Conservation (phyloP, 106 monocot species). For the Ottelia alismoides region DNA sequence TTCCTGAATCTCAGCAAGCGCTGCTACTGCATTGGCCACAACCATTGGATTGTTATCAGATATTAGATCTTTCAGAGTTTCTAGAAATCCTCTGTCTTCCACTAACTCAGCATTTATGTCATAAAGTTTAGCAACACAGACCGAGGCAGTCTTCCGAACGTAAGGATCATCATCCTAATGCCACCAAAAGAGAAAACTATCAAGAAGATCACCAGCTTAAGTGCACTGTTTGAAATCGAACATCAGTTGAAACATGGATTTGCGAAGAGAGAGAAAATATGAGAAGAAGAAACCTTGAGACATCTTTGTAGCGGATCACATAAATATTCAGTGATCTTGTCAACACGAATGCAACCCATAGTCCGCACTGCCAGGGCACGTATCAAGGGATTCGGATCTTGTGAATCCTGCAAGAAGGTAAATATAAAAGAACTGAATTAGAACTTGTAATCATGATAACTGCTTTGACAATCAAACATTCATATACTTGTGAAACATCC, state of each 20-base stretch:
- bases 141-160: conserved; percentile 93
- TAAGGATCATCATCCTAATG: conserved; percentile 97
- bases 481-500: no score
- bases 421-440: background rate
- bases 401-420: conserved; percentile 63
- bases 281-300: conserved; percentile 53
- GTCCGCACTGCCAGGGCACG: conserved; percentile 98
- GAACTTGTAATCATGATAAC: no score
- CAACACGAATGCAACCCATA: conserved; percentile 99
- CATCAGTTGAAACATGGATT: background rate
- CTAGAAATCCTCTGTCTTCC: conserved; percentile 92
- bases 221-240: no score
- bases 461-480: no score
- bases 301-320: conserved; percentile 99
- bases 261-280: background rate
- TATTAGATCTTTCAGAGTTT: conserved; percentile 90
- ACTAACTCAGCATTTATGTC: conserved; percentile 99
- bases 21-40: conserved; percentile 98
- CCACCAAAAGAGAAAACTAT: conserved; percentile 2
- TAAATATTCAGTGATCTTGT: conserved; percentile 97
- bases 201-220: no score
- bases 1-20: conserved; percentile 98
- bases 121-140: conserved; percentile 94
- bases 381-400: conserved; percentile 97
- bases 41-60: conserved; percentile 99